phyloP scores from a whole-genome alignment of 169 alveolate species.

The Plasmodium chabaudi region DNA sequence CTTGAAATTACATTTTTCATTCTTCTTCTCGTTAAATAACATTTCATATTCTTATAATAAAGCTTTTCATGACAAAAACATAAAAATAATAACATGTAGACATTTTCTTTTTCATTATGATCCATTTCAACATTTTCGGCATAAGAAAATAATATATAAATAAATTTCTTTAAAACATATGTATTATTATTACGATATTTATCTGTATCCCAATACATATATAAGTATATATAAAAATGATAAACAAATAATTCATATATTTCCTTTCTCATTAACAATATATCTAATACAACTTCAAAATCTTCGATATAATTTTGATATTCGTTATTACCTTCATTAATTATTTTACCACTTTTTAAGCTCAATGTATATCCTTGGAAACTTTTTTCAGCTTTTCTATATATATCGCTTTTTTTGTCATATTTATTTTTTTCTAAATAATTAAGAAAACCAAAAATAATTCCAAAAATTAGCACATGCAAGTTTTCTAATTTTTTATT shows the following conservation, averaged over 20 bases:
- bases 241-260: slow-evolving; percentile 39
- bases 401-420: slow-evolving; percentile 22
- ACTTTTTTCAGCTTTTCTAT: slow-evolving; percentile 19
- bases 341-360: slow-evolving; percentile 34
- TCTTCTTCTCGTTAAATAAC: slow-evolving; percentile 34
- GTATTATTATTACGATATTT: slow-evolving; percentile 1
- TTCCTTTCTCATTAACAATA: slow-evolving; percentile 34
- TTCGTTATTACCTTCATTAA: slow-evolving; percentile 26
- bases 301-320: slow-evolving; percentile 53
- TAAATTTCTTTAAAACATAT: slow-evolving; percentile 31
- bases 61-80: slow-evolving; percentile 52
- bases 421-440: slow-evolving; percentile 37
- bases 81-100: slow-evolving; percentile 29
- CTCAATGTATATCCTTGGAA: slow-evolving; percentile 22
- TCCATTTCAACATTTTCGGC: slow-evolving; percentile 10
- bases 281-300: slow-evolving; percentile 40
- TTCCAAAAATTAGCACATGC: slow-evolving; percentile 22
- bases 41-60: slow-evolving; percentile 44
- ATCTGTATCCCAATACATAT: slow-evolving; percentile 28
- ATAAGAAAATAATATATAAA: slow-evolving; percentile 32
- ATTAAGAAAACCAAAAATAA: slow-evolving; percentile 17
- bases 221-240: slow-evolving; percentile 34
- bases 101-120: slow-evolving; percentile 10
- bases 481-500: slow-evolving; percentile 14
- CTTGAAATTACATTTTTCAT: slow-evolving; percentile 26